Evolutionary conservation across 768 basidiomycete genomes (phyloP).

Genomic region (Omphalotus guepiniiformis): DNA sequence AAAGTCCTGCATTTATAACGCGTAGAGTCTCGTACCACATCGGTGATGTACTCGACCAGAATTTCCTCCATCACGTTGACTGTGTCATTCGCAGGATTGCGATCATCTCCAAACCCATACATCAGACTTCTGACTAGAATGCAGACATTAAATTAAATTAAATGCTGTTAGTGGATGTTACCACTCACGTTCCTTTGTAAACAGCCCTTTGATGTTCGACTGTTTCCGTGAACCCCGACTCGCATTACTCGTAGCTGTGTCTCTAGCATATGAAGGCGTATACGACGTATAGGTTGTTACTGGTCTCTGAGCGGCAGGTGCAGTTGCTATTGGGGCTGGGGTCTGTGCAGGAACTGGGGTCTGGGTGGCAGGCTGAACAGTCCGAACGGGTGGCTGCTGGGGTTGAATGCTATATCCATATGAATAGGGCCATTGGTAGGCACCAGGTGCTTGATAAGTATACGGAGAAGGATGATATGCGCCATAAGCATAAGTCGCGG

Average conservation of each 20-base stretch:
- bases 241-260: conserved; percentile 35
- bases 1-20: too few relatives aligned
- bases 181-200: conserved; percentile 74
- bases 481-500: conserved; percentile 62
- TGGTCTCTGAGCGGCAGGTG: conserved; percentile 24
- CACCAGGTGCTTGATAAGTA: conserved; percentile 27
- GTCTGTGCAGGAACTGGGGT: conserved; percentile 25
- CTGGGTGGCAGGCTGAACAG: conserved; percentile 25
- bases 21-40: conserved; percentile 64
- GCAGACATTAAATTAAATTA: conserved; percentile 5
- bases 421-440: conserved; percentile 67
- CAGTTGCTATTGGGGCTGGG: conserved; percentile 25
- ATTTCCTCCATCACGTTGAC: conserved; percentile 19
- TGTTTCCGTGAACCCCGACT: conserved; percentile 56
- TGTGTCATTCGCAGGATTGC: conserved; percentile 82
- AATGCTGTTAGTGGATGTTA: conserved; percentile 11
- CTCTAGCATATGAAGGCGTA: conserved; percentile 48
- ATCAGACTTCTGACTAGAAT: conserved; percentile 72
- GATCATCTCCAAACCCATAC: conserved; percentile 94
- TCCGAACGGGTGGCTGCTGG: conserved; percentile 23
- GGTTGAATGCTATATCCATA: conserved; percentile 58
- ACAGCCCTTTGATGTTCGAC: conserved; percentile 68
- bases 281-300: conserved; percentile 55
- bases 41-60: conserved; percentile 49
- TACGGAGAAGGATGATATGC: conserved; percentile 55